A percentile compares a stretch with the other conserved stretches of the same genome.
These are phyloP conservation scores for Lepidium africanum DNA, from an alignment of 345 rosid species.

Conservation along the genomic window DNA sequence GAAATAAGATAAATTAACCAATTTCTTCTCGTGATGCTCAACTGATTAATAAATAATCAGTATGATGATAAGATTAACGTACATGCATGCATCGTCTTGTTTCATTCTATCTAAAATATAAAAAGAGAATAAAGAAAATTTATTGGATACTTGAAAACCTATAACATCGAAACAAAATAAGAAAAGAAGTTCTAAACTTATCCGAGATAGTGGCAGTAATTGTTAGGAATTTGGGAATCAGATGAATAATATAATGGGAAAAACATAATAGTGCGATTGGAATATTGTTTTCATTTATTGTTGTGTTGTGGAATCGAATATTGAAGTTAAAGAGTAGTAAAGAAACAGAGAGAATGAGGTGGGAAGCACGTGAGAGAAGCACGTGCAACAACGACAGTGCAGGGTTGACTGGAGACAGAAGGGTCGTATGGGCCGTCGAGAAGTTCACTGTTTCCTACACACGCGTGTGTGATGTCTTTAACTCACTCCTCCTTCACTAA, in stretches of 20 bases:
- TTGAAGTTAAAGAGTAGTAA: too few relatives aligned
- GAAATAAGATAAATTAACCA: too few relatives aligned
- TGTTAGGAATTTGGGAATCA: constrained; percentile 28
- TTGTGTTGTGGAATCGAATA: not conserved
- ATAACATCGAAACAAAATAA: constrained; percentile 3
- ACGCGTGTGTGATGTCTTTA: constrained; percentile 12
- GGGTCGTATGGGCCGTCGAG: constrained; percentile 16
- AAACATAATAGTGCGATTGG: not conserved
- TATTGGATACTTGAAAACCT: constrained; percentile 8
- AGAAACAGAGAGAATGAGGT: constrained; percentile 14
- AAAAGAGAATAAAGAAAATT: not conserved
- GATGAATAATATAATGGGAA: not conserved
- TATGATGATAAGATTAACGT: not conserved
- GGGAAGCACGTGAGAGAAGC: constrained; percentile 28
- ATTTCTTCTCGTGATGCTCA: not conserved
- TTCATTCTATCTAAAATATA: not conserved
- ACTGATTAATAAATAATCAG: not conserved
- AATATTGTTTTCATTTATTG: not conserved
- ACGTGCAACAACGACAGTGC: constrained; percentile 29
- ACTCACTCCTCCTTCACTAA: constrained; percentile 7
- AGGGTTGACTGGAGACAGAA: constrained; percentile 30
- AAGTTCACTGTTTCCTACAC: constrained; percentile 8
- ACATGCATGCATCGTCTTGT: constrained; percentile 20
- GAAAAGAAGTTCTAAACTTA: constrained; percentile 5
- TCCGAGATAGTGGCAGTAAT: constrained; percentile 15